Base-by-base conservation (phyloP, 2,329 filamentous ascomycete species). In the Alternaria burnsii region DNA sequence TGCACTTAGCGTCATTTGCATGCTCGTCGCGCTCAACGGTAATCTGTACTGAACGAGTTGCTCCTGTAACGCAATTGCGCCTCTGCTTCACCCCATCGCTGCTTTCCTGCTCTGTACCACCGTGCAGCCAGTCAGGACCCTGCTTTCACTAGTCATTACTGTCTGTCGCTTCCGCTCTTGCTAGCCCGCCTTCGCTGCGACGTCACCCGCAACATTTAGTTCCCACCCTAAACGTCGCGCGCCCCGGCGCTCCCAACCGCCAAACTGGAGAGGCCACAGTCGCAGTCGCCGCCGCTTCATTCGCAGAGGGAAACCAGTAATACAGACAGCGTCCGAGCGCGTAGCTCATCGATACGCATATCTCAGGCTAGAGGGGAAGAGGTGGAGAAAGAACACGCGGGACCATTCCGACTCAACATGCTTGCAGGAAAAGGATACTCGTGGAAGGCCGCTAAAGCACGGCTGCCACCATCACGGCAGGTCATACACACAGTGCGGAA, bases 371-470 rank as follows among this genome's bases (percentile, higher is more conserved):
- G 71, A 69, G 71, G 65, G 28, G 69, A 70, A 30, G 72, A 71
- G 56, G 60, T 57, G 43, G 67, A 74, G 22, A 63, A 69, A 58
- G 60, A 58, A 50, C 58, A 63, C 59, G 61, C 59, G 36, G 67
- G 62, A 62, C 62, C 55, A 54, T 59, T 53, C 44, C 42, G 47
- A 47, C 58, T 71, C 66, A 72, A 50, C 52, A 97, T 97, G 94
- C 88, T 97, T 83, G 88, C 96, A 72, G 91, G 92, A 67, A 97
- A 97, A 82, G 91, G 91, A 79, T 92, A 92, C 78, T 86, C 89
- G 79, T 98, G 94, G 94, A 97, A 97, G 85, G 91, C 92, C 68
- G 91, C 94, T 69, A 91, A 88, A 82, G 86, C 91, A 72, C 87
- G 88, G 74, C 82, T 97, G 71, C 93, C 93, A 43, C 90, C 92